Evolutionary conservation across 1,284 basidiomycete species (phyloP), one percentile per base, ranked within the genome.

Genomic region (Xanthoconium separans): DNA sequence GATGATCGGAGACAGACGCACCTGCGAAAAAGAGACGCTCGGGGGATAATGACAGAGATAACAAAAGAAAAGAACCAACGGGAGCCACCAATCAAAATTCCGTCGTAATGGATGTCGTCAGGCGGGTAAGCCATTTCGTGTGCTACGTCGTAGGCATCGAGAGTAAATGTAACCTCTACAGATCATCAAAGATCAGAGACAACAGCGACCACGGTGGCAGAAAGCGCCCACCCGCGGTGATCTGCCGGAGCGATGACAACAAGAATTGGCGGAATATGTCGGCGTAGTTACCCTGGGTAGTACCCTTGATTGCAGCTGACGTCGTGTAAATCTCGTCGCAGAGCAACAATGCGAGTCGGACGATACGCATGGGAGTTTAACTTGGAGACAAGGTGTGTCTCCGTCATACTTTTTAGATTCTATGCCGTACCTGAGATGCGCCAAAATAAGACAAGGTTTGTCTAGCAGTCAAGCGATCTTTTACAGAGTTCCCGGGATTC

Each of bases 41-140:
- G 13, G 5, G 6, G 12, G 29, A 53, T 1, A 49, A 48, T 2
- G 13, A 53, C 29, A 22, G 30, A 66, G 20, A 37, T 16, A 37
- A 30, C 2, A 13, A 11, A 43, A 3, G 13, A 43, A 3, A 13
- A 24, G 6, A 37, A 59, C 76, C 49, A 61, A 87, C 88, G 80
- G 33, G 87, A 87, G 2, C 88, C 89, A 2, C 84, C 84, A 41
- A 89, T 73, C 43, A 91, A 66, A 27, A 91, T 71, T 1, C 75
- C 84, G 54, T 82, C 76, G 65, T 86, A 88, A 10, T 69, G 64
- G 24, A 75, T 71, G 22, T 74, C 61, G 47, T 80, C 73, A 1
- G 70, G 58, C 0, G 87, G 86, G 59, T 87, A 89, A 39, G 74
- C 75, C 70, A 77, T 73, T 48, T 74, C 30, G 1, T 49, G 56